phyloP scores from a whole-genome alignment of 192 early-diverging fungal species.

The Backusella tarrabulga region DNA sequence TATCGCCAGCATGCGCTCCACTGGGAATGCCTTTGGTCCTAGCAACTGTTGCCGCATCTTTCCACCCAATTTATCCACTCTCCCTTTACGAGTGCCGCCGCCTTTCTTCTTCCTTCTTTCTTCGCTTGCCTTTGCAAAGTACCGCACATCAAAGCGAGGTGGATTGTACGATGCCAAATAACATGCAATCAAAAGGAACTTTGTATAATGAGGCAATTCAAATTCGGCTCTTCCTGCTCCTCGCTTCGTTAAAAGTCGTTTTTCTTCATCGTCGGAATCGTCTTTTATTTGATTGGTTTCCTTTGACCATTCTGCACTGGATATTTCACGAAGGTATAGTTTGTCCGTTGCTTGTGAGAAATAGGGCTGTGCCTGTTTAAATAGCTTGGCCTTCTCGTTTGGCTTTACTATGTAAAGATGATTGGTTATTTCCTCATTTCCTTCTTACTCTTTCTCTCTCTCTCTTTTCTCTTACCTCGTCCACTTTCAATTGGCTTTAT shows the following conservation, averaged over 20 bases:
- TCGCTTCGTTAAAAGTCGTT: background rate
- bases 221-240: conserved; percentile 42
- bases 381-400: conserved; percentile 71
- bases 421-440: background rate
- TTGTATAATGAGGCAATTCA: conserved; percentile 86
- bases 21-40: conserved; percentile 88
- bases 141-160: conserved; percentile 76
- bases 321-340: conserved; percentile 90
- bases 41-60: conserved; percentile 79
- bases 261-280: background rate
- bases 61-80: conserved; percentile 45
- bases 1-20: conserved; percentile 97
- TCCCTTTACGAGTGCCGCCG: conserved; percentile 41
- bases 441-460: background rate
- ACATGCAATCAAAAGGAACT: conserved; percentile 85
- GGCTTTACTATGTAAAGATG: conserved; percentile 41
- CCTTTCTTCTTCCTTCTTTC: conserved; percentile 33
- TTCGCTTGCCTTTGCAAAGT: conserved; percentile 69
- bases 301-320: conserved; percentile 77
- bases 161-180: conserved; percentile 97
- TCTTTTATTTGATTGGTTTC: conserved; percentile 25
- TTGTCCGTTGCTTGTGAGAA: conserved; percentile 82
- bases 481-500: conserved; percentile 80
- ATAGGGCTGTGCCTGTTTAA: conserved; percentile 73
- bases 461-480: conserved; percentile 45